Conservation (phyloP, 2,329 filamentous ascomycete genomes). For the Fusarium sp. region DNA sequence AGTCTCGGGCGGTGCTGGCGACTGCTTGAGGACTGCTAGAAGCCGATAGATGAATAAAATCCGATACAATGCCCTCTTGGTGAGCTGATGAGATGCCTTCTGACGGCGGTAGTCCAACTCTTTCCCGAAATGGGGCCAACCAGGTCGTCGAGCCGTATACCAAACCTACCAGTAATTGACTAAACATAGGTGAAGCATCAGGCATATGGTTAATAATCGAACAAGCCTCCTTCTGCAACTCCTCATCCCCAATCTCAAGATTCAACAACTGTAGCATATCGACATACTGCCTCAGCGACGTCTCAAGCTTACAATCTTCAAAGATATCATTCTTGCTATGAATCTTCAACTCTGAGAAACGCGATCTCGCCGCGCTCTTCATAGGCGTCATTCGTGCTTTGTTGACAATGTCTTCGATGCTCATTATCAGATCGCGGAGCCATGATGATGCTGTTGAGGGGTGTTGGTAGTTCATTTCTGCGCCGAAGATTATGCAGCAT, state of each 20-base stretch:
- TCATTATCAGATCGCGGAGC: conserved; percentile 46
- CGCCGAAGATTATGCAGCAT: conserved; percentile 48
- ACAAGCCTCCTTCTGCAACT: conserved; percentile 35
- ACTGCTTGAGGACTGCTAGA: background rate
- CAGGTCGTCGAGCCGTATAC: conserved; percentile 18
- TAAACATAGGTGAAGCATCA: conserved; percentile 26
- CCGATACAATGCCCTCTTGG: background rate
- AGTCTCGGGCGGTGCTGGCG: no score
- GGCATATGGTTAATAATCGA: conserved; percentile 25
- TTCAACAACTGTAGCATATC: conserved; percentile 1
- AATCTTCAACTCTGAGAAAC: conserved; percentile 39
- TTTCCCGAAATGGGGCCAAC: conserved; percentile 14
- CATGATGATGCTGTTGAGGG: conserved; percentile 33
- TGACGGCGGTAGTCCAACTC: background rate
- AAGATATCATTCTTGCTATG: conserved; percentile 48
- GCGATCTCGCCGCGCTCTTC: conserved; percentile 36
- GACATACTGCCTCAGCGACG: conserved; percentile 30
- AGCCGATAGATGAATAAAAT: background rate
- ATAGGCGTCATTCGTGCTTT: conserved; percentile 44
- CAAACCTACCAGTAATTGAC: conserved; percentile 14
- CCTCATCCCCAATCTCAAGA: conserved; percentile 14
- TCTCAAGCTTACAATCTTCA: conserved; percentile 47
- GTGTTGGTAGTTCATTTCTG: conserved; percentile 30
- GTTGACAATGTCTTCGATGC: conserved; percentile 7
- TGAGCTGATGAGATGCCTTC: background rate